Evolutionary conservation across 768 basidiomycete species (phyloP).

Genomic region (Tephrocybe sp.): DNA sequence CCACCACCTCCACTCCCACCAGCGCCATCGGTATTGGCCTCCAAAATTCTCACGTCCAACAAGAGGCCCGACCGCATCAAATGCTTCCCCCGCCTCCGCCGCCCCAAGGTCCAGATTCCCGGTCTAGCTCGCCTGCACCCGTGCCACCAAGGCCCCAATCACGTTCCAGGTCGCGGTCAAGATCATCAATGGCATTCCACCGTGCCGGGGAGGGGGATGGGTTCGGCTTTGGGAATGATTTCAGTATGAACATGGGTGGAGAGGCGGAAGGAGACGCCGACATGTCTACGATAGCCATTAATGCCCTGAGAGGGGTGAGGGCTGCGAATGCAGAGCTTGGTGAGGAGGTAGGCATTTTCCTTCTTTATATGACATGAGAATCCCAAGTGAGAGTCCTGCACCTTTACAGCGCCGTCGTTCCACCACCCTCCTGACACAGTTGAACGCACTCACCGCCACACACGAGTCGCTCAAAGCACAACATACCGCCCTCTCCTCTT

Average conservation of each 20-base stretch:
- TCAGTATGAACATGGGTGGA: not conserved
- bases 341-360: slow-evolving; percentile 11
- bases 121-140: slow-evolving; percentile 6
- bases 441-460: slow-evolving; percentile 11
- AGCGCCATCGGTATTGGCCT: not conserved
- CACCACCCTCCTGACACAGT: slow-evolving; percentile 7
- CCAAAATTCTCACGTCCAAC: too few species aligned
- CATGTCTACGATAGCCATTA: slow-evolving; percentile 15
- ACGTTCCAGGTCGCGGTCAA: slow-evolving; percentile 8
- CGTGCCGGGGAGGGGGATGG: not conserved
- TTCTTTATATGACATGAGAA: too few species aligned
- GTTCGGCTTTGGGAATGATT: not conserved
- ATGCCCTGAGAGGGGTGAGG: slow-evolving; percentile 13
- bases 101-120: slow-evolving; percentile 11
- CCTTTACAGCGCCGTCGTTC: slow-evolving; percentile 5
- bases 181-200: not conserved
- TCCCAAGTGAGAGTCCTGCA: too few species aligned
- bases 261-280: not conserved
- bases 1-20: not conserved
- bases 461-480: slow-evolving; percentile 12
- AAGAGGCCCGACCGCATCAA: slow-evolving; percentile 7
- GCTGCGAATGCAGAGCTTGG: slow-evolving; percentile 11
- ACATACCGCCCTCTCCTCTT: not conserved
- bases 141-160: slow-evolving; percentile 7
- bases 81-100: slow-evolving; percentile 17